phyloP scores from a whole-genome alignment of 106 monocot genomes.

The Apostasia shenzhenica region DNA sequence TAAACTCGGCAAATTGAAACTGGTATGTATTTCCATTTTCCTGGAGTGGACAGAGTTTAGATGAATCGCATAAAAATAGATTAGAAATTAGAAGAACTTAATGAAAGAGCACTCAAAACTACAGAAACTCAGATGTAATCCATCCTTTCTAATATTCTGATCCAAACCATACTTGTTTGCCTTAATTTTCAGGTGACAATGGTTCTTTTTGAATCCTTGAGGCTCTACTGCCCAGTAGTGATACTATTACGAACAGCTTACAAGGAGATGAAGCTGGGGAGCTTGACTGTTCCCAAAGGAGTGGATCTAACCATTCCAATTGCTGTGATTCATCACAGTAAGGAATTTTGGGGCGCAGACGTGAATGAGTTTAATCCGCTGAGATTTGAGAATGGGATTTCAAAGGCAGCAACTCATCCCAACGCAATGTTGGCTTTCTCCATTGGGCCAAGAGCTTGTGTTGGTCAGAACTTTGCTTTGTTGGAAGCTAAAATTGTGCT shows the following conservation, averaged over 20 bases:
- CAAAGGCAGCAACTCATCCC: slow-evolving; percentile 41
- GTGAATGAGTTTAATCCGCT: slow-evolving; percentile 45
- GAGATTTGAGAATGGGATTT: slow-evolving; percentile 41
- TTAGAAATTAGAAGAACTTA: too few relatives aligned
- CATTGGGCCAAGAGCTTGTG: slow-evolving; percentile 41
- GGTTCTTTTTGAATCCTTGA: slow-evolving; percentile 41
- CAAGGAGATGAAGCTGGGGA: slow-evolving; percentile 30
- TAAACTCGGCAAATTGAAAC: slow-evolving; percentile 23
- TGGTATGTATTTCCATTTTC: slow-evolving; percentile 12
- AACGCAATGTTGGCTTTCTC: slow-evolving; percentile 54
- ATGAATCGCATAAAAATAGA: too few relatives aligned
- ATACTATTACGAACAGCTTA: slow-evolving; percentile 11
- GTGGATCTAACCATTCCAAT: slow-evolving; percentile 28
- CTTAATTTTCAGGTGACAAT: slow-evolving; percentile 23
- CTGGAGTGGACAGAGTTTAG: not conserved
- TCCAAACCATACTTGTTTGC: not conserved
- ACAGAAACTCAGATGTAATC: too few relatives aligned
- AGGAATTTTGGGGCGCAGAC: slow-evolving; percentile 44
- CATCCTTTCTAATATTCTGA: not conserved
- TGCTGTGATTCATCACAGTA: slow-evolving; percentile 26
- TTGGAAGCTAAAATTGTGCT: slow-evolving; percentile 52
- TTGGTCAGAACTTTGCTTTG: slow-evolving; percentile 57
- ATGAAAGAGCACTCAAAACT: too few relatives aligned
- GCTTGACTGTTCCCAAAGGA: slow-evolving; percentile 24
- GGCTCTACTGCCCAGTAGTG: slow-evolving; percentile 41